Conservation (phyloP, 2,329 filamentous ascomycete genomes). For the Cladophialophora psammophila region DNA sequence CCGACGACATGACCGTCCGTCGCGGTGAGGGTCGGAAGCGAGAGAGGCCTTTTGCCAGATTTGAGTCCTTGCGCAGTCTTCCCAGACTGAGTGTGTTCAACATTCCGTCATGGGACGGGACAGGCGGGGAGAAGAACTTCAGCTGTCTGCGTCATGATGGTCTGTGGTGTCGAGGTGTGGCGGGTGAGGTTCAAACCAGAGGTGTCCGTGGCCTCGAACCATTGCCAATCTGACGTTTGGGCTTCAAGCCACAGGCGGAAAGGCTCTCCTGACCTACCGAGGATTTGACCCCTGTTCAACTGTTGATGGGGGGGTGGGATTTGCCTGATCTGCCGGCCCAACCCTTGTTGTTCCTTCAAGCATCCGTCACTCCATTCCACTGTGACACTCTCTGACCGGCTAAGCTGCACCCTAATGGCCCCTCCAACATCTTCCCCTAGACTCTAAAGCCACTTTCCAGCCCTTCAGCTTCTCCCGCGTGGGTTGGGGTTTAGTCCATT, state of each 20-base stretch:
- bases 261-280: not conserved
- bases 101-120: not conserved
- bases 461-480: not conserved
- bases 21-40: not conserved
- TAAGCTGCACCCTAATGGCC: slow-evolving; percentile 1
- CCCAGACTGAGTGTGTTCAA: not conserved
- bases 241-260: slow-evolving; percentile 11
- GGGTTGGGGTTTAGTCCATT: slow-evolving; percentile 1
- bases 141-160: slow-evolving; percentile 1
- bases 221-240: not conserved
- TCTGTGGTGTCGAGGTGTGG: slow-evolving; percentile 6
- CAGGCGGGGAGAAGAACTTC: not conserved
- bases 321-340: slow-evolving; percentile 9
- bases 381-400: slow-evolving; percentile 12
- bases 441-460: slow-evolving; percentile 6
- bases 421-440: not conserved
- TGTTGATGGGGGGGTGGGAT: not conserved
- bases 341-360: not conserved
- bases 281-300: not conserved
- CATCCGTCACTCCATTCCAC: slow-evolving; percentile 5
- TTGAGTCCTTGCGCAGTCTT: not conserved
- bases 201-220: not conserved
- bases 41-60: not conserved
- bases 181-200: slow-evolving; percentile 16
- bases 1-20: not conserved